Percentiles rank a stretch among this genome's conserved stretches.
These are phyloP conservation scores for Tylopilus subfusipes DNA, from an alignment of 768 basidiomycete genomes.

Conservation along the genomic window DNA sequence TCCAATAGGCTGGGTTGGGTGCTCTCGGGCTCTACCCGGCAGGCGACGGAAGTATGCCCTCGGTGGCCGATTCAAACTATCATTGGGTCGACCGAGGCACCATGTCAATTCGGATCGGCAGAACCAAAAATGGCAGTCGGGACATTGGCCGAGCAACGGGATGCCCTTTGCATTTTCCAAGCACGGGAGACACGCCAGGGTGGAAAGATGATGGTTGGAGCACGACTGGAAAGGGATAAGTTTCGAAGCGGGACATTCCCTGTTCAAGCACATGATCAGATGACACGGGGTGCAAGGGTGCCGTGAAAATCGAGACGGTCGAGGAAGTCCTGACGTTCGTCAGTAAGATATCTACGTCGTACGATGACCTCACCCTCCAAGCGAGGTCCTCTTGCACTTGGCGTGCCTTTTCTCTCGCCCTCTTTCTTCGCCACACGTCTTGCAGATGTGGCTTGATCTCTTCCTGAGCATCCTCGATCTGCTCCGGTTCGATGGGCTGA, in stretches of 20 bases:
- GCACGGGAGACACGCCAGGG: conserved; percentile 11
- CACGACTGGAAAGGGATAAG: conserved; percentile 18
- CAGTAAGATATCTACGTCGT: background rate
- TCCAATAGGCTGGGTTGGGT: conserved; percentile 1
- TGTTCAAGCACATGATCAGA: conserved; percentile 16
- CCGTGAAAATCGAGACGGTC: conserved; percentile 12
- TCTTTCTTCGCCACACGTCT: conserved; percentile 8
- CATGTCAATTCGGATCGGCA: conserved; percentile 20
- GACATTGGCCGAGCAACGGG: conserved; percentile 18
- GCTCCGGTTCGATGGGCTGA: conserved; percentile 17
- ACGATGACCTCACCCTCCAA: conserved; percentile 12
- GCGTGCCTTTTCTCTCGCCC: conserved; percentile 1
- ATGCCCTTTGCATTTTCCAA: background rate
- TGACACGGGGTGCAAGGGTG: conserved; percentile 14
- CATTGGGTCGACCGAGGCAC: conserved; percentile 23
- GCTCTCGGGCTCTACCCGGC: conserved; percentile 6
- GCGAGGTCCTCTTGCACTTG: conserved; percentile 1
- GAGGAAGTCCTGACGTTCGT: conserved; percentile 13
- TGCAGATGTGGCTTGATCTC: conserved; percentile 15
- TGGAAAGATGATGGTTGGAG: conserved; percentile 10
- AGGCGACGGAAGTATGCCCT: background rate
- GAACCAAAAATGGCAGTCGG: conserved; percentile 21
- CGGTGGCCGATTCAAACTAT: background rate
- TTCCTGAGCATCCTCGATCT: conserved; percentile 15
- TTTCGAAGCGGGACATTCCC: conserved; percentile 14